Conservation (phyloP, 2,329 filamentous ascomycete species). For the Penicillium sp. region DNA sequence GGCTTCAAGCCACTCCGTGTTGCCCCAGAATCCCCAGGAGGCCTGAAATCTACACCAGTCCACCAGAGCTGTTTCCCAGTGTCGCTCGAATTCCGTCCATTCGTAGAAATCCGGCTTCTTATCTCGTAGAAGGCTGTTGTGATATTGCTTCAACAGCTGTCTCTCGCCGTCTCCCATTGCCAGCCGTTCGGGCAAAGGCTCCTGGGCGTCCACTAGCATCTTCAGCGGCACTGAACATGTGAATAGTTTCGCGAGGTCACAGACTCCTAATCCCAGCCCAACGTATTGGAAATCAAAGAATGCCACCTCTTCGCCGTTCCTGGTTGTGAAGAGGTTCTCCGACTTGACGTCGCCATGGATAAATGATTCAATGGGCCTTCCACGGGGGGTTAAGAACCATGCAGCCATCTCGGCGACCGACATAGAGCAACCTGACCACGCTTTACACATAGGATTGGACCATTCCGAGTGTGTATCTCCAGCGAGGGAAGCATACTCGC, state of each 20-base stretch:
- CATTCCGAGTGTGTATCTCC: slow-evolving; percentile 61
- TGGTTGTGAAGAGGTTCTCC: slow-evolving; percentile 68
- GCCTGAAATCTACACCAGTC: slow-evolving; percentile 70
- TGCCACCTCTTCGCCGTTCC: slow-evolving; percentile 58
- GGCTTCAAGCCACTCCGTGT: slow-evolving; percentile 63
- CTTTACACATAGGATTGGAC: slow-evolving; percentile 57
- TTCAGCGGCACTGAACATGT: slow-evolving; percentile 67
- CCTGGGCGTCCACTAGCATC: slow-evolving; percentile 53
- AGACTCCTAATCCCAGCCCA: slow-evolving; percentile 67
- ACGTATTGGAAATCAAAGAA: slow-evolving; percentile 75
- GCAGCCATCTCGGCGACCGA: slow-evolving; percentile 63
- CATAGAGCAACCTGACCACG: slow-evolving; percentile 22
- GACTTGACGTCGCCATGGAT: slow-evolving; percentile 75
- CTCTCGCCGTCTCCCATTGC: slow-evolving; percentile 60
- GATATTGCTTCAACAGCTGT: slow-evolving; percentile 59
- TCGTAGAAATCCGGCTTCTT: slow-evolving; percentile 51
- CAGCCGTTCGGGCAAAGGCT: slow-evolving; percentile 47
- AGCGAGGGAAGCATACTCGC: slow-evolving; percentile 60
- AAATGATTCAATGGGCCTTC: slow-evolving; percentile 58
- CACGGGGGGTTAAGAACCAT: slow-evolving; percentile 55
- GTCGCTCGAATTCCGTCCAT: slow-evolving; percentile 61
- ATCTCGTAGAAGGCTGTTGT: slow-evolving; percentile 19
- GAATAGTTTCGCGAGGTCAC: slow-evolving; percentile 70
- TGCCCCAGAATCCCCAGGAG: slow-evolving; percentile 68
- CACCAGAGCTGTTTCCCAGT: slow-evolving; percentile 71